Conservation (phyloP, 495 filamentous ascomycete species). For the Penicillium antarcticum region DNA sequence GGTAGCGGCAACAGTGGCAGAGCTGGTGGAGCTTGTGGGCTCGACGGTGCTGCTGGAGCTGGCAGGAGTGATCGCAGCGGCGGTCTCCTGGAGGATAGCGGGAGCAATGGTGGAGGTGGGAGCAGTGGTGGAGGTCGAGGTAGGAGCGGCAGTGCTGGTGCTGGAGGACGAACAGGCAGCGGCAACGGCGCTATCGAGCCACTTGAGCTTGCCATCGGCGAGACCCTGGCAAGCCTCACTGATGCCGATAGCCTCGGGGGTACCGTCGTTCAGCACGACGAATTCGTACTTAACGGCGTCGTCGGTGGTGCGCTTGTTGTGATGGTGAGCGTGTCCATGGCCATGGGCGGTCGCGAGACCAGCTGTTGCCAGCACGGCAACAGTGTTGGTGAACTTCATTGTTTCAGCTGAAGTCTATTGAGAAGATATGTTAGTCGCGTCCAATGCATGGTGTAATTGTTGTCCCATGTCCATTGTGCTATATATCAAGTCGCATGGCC, state of each 20-base stretch:
- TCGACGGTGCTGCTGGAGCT: slow-evolving; percentile 16
- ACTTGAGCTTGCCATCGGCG: slow-evolving; percentile 47
- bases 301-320: slow-evolving; percentile 37
- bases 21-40: slow-evolving; percentile 8
- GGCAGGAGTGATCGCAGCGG: slow-evolving; percentile 8
- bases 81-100: slow-evolving; percentile 31
- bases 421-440: background rate
- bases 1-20: slow-evolving; percentile 11
- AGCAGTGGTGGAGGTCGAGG: slow-evolving; percentile 16
- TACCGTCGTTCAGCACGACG: slow-evolving; percentile 35
- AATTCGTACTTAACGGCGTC: slow-evolving; percentile 57
- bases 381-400: slow-evolving; percentile 45
- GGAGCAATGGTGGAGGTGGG: slow-evolving; percentile 19
- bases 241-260: slow-evolving; percentile 40
- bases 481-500: too few species aligned
- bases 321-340: slow-evolving; percentile 42
- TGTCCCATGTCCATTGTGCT: background rate
- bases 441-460: background rate
- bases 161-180: slow-evolving; percentile 30
- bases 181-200: slow-evolving; percentile 29
- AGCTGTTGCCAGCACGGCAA: slow-evolving; percentile 44
- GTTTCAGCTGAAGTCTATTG: slow-evolving; percentile 6
- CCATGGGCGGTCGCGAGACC: slow-evolving; percentile 45
- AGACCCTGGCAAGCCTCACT: slow-evolving; percentile 62
- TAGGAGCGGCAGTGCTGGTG: slow-evolving; percentile 15